A percentile compares a stretch with the other conserved stretches of the same genome.
Conservation (phyloP, 352 stramenopile genomes). For the Pythium monospermum region DNA sequence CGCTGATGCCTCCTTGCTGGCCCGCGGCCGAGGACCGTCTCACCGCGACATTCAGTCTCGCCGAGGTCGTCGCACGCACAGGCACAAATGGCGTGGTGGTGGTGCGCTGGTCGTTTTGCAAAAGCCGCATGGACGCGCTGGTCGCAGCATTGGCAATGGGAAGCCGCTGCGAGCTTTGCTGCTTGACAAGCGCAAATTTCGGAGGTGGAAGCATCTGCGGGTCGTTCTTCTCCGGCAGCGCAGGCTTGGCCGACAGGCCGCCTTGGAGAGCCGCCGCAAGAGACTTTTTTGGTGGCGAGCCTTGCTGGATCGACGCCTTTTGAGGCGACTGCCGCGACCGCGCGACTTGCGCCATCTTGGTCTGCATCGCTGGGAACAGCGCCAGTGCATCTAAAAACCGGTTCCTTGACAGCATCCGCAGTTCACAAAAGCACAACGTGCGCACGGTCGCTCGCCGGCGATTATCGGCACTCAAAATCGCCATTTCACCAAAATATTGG, state of each 20-base stretch:
- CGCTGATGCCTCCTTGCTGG: slow-evolving; percentile 16
- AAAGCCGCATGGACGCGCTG: slow-evolving; percentile 15
- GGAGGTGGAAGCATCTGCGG: not conserved
- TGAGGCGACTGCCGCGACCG: slow-evolving; percentile 19
- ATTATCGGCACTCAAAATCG: slow-evolving; percentile 59
- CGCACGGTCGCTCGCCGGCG: slow-evolving; percentile 52
- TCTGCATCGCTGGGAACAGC: slow-evolving; percentile 49
- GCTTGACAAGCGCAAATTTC: slow-evolving; percentile 13
- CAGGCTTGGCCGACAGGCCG: no score
- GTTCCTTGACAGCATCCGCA: slow-evolving; percentile 57
- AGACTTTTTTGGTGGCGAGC: not conserved
- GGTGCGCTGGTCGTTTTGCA: slow-evolving; percentile 19
- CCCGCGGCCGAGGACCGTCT: slow-evolving; percentile 12
- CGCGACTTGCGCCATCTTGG: slow-evolving; percentile 53
- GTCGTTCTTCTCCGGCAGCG: no score
- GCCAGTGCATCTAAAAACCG: slow-evolving; percentile 51
- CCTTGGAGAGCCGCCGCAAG: no score
- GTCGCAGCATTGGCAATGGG: slow-evolving; percentile 7
- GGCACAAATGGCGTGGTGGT: slow-evolving; percentile 24
- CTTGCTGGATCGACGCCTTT: not conserved
- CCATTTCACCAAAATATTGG: slow-evolving; percentile 79
- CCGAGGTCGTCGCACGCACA: slow-evolving; percentile 27
- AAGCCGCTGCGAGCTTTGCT: not conserved
- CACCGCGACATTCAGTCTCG: slow-evolving; percentile 29
- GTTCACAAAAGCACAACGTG: slow-evolving; percentile 69